phyloP scores from a whole-genome alignment of 228 moss, liverwort and hornwort species.

The Sphagnum fallax region DNA sequence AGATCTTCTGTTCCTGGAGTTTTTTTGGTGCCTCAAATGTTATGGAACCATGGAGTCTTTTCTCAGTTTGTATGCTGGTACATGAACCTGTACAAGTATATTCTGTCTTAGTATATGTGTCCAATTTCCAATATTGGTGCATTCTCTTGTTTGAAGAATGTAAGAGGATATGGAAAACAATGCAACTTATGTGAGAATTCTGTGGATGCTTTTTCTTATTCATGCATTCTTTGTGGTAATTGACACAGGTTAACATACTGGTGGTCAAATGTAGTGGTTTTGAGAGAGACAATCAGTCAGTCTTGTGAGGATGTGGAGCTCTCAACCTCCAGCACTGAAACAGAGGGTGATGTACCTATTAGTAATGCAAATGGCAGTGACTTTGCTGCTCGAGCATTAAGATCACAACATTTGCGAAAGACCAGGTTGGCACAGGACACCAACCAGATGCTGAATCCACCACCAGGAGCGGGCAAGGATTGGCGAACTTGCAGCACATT shows the following conservation, averaged over 20 bases:
- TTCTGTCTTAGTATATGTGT: no score
- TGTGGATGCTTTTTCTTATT: not conserved
- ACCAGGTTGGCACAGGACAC: conserved; percentile 30
- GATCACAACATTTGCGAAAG: conserved; percentile 41
- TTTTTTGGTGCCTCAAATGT: no score
- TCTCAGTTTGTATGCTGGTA: no score
- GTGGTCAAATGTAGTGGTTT: conserved; percentile 88
- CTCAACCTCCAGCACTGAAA: conserved; percentile 23
- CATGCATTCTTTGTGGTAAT: conserved; percentile 12
- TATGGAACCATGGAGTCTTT: no score
- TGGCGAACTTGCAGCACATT: conserved; percentile 59
- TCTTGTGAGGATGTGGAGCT: conserved; percentile 41
- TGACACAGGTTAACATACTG: conserved; percentile 80
- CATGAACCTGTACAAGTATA: no score
- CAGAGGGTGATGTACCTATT: conserved; percentile 17
- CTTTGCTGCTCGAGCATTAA: conserved; percentile 49
- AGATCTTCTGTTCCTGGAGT: no score
- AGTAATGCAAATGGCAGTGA: conserved; percentile 22
- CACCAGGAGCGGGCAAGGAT: conserved; percentile 28
- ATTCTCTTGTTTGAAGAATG: no score
- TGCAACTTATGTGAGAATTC: no score
- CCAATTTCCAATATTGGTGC: no score
- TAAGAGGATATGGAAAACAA: no score
- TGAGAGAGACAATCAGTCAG: conserved; percentile 54
- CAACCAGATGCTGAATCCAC: conserved; percentile 15